Percentiles rank a stretch among this genome's conserved stretches.
Evolutionary conservation across 441 rosid genomes (phyloP).

Genomic region (Hura crepitans): DNA sequence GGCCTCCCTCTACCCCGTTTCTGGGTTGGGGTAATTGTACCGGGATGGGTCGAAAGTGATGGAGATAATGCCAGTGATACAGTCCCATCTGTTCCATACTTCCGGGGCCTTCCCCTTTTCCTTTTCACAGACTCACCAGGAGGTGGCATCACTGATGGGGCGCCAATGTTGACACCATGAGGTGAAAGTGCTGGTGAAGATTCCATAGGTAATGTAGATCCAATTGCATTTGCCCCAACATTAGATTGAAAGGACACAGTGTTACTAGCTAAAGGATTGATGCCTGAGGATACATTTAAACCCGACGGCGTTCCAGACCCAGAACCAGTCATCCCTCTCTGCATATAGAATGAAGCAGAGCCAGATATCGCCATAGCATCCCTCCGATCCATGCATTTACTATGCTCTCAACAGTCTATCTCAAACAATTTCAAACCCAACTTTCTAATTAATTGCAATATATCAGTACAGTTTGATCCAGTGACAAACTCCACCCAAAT

Average conservation of each 20-base stretch:
- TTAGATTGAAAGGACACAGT: constrained; percentile 52
- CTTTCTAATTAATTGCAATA: constrained; percentile 17
- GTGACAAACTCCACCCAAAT: constrained; percentile 26
- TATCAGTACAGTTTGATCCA: constrained; percentile 7
- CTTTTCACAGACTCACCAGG: constrained; percentile 54
- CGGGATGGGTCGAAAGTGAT: constrained; percentile 53
- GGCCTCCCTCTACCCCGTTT: constrained; percentile 94
- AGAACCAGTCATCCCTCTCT: constrained; percentile 64
- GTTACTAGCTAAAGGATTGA: constrained; percentile 51
- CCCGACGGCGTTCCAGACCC: constrained; percentile 55
- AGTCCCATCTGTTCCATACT: constrained; percentile 74
- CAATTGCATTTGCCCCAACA: constrained; percentile 42
- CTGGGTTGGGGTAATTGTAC: constrained; percentile 52
- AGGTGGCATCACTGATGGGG: constrained; percentile 37
- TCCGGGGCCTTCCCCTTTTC: constrained; percentile 90
- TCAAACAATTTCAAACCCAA: constrained; percentile 23
- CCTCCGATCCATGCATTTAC: constrained; percentile 92
- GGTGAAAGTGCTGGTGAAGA: constrained; percentile 44
- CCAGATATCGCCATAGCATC: constrained; percentile 74
- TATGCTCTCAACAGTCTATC: constrained; percentile 24
- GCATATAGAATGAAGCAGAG: constrained; percentile 70
- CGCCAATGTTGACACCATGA: constrained; percentile 47
- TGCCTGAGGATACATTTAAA: constrained; percentile 56
- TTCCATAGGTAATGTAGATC: constrained; percentile 59
- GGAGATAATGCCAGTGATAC: constrained; percentile 83